Evolutionary conservation across 2,329 filamentous ascomycete species (phyloP).

Genomic region (Neofusicoccum ribis): DNA sequence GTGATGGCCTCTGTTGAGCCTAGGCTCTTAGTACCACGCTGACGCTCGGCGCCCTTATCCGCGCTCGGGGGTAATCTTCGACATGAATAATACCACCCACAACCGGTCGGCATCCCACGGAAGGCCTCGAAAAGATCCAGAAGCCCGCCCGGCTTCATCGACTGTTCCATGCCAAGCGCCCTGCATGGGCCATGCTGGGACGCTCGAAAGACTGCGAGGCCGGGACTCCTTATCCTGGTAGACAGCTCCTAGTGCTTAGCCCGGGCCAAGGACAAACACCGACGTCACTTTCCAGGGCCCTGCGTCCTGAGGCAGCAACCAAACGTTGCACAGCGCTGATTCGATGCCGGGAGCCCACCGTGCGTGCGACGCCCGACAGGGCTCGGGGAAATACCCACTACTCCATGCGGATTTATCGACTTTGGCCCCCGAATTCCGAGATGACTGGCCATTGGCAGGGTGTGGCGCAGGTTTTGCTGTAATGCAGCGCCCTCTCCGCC

Average conservation of each 20-base stretch:
- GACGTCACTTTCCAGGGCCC: slow-evolving; percentile 2
- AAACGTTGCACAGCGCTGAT: background rate
- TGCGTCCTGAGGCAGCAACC: background rate
- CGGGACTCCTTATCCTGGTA: background rate
- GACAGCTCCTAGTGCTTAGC: slow-evolving; percentile 9
- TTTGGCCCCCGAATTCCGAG: background rate
- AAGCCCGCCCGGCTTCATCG: background rate
- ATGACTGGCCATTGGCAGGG: slow-evolving; percentile 8
- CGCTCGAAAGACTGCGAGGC: background rate
- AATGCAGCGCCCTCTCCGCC: slow-evolving; percentile 1
- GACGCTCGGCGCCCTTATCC: background rate
- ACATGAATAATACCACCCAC: background rate
- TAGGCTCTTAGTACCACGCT: background rate
- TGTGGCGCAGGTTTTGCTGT: slow-evolving; percentile 9
- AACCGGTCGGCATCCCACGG: background rate
- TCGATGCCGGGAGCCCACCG: background rate
- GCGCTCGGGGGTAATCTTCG: background rate
- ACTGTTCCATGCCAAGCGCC: background rate
- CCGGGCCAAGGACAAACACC: background rate
- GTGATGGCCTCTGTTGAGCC: slow-evolving; percentile 6
- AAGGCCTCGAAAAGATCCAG: background rate
- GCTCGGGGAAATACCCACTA: background rate
- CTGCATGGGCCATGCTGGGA: background rate
- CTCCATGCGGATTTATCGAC: slow-evolving; percentile 3
- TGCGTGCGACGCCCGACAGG: background rate